Evolutionary conservation across 2,329 filamentous ascomycete species (phyloP), one percentile per base, ranked within the genome.

Genomic region (Tolypocladium inflatum): DNA sequence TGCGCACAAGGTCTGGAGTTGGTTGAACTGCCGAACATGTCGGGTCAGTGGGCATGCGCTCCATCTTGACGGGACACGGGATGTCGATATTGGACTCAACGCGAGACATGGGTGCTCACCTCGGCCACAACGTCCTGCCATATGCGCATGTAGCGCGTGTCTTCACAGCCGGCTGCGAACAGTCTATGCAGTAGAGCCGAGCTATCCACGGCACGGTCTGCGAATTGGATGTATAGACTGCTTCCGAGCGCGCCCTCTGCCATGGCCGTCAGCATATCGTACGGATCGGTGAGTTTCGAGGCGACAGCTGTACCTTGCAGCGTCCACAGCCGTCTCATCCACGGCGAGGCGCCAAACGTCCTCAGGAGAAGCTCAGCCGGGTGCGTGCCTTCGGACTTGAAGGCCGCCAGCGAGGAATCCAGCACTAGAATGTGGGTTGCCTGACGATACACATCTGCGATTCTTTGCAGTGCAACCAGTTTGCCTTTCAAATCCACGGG

Each of bases 271-370:
- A 56, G 55, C 9, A 33, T 19, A 19, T 33, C 1, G 5, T 21
- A 19, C 35, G 9, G 8, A 7, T 10, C 2, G 10, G 15, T 11
- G 15, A 17, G 10, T 3, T 1, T 15, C 19, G 2, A 33, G 6
- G 11, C n/a, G 42, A 41, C 9, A 1, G 9, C 8, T 2, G 9
- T 35, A 62, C 66, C 65, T 62, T 75, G 73, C 17, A 75, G 64
- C 0, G 74, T 76, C 74, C 73, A 76, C 2, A 74, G 63, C 6
- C 73, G 63, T 51, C 71, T 65, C 63, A 74, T 72, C 73, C 74
- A 76, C 23, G 67, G 63, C 4, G 71, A 73, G 15, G 64, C 61
- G 6, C 58, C 68, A 38, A 73, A 65, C 4, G 72, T 64, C 19
- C 70, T 63, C 6, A 69, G 55, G 0, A 73, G 54, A 17, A 70